A percentile compares a stretch with the other conserved stretches of the same genome.
Conservation (phyloP, 805 yeast species). For the Brettanomyces nanus region DNA sequence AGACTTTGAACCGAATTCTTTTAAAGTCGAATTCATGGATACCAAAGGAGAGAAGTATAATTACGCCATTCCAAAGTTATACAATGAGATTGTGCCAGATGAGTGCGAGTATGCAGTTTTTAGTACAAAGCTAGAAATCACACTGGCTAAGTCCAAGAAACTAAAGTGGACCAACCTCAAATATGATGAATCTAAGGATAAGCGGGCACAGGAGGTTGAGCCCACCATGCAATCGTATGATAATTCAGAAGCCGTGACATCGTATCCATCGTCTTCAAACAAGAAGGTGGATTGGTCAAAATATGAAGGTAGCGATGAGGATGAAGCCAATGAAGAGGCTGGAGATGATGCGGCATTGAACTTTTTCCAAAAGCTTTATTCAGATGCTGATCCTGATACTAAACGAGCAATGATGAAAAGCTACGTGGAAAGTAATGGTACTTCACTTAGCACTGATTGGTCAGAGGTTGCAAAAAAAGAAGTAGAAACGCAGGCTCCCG, state of each 20-base stretch:
- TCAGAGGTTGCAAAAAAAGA: conserved; percentile 61
- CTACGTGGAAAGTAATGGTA: conserved; percentile 87
- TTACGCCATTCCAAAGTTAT: conserved; percentile 48
- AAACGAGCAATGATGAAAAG: conserved; percentile 95
- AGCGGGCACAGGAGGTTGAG: conserved; percentile 1
- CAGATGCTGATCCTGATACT: conserved; percentile 80
- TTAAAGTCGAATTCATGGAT: conserved; percentile 40
- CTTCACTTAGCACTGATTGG: conserved; percentile 92
- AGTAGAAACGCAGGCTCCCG: conserved; percentile 68
- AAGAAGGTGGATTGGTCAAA: conserved; percentile 65
- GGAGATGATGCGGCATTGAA: conserved; percentile 46
- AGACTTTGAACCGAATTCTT: conserved; percentile 28
- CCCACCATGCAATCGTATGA: conserved; percentile 2
- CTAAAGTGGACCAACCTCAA: conserved; percentile 5
- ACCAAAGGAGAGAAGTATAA: conserved; percentile 40
- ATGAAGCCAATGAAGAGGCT: conserved; percentile 34
- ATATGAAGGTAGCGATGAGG: conserved; percentile 25
- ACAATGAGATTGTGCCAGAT: conserved; percentile 38
- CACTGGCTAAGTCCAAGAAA: conserved; percentile 5
- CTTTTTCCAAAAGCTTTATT: conserved; percentile 70
- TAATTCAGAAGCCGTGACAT: conserved; percentile 1
- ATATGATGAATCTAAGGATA: not conserved
- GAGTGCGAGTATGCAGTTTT: conserved; percentile 43
- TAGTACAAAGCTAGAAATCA: conserved; percentile 62
- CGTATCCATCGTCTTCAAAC: conserved; percentile 60